A percentile compares a stretch with the other conserved stretches of the same genome.
These are phyloP conservation scores for Quercus dentata DNA, from an alignment of 306 rosid genomes.

Conservation along the genomic window DNA sequence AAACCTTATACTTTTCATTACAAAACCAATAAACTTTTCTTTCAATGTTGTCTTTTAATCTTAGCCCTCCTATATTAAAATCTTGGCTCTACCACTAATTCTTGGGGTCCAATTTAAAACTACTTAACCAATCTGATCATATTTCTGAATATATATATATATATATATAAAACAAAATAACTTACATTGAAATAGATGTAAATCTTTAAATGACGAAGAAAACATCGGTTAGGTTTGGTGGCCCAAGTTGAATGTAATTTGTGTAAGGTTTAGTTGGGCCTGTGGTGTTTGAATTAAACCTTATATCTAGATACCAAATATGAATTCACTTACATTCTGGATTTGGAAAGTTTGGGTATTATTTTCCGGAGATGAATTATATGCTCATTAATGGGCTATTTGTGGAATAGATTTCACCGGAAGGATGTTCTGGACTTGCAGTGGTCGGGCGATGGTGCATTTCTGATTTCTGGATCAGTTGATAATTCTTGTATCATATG, in stretches of 20 bases:
- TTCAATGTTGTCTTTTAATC: too few species aligned
- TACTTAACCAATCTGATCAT: background rate
- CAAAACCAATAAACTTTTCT: too few species aligned
- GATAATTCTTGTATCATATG: conserved; percentile 94
- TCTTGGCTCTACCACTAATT: too few species aligned
- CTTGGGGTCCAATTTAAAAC: background rate
- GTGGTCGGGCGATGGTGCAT: conserved; percentile 77
- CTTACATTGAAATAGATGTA: background rate
- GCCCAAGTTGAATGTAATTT: background rate
- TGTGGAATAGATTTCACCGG: conserved; percentile 68
- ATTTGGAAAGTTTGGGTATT: background rate
- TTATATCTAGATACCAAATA: background rate
- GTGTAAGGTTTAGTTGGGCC: background rate
- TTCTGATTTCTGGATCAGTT: conserved; percentile 84
- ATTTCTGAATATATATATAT: background rate
- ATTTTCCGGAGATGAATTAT: conserved; percentile 5
- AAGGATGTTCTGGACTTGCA: conserved; percentile 87
- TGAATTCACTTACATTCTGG: background rate
- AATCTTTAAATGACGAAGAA: background rate
- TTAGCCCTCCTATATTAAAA: too few species aligned
- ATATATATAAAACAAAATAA: background rate
- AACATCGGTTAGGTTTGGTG: background rate
- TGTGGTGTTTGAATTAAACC: background rate
- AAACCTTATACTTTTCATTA: too few species aligned
- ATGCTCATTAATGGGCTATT: conserved; percentile 25